phyloP scores from a whole-genome alignment of 495 filamentous ascomycete genomes.

The Daldinia concentrica region DNA sequence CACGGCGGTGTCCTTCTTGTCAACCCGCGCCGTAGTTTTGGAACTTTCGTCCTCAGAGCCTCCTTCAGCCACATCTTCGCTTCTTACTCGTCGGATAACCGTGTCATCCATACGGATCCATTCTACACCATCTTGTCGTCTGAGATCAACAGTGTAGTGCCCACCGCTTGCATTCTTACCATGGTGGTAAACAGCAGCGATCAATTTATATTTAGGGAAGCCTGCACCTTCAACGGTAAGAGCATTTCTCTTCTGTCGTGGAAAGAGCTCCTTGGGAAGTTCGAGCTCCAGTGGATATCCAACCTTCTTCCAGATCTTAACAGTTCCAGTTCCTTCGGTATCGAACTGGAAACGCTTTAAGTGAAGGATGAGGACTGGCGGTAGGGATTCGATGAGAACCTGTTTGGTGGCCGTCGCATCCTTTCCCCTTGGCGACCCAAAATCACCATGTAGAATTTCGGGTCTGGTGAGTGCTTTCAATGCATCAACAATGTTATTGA shows the following conservation, averaged over 20 bases:
- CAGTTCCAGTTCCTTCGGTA: slow-evolving; percentile 79
- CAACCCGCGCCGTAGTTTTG: slow-evolving; percentile 63
- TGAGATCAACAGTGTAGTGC: slow-evolving; percentile 96
- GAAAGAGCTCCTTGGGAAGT: slow-evolving; percentile 92
- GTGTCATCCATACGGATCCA: slow-evolving; percentile 98
- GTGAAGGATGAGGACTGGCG: slow-evolving; percentile 92
- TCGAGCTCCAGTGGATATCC: slow-evolving; percentile 95
- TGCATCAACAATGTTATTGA: slow-evolving; percentile 92
- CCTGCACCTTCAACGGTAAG: slow-evolving; percentile 67
- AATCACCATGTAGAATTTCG: slow-evolving; percentile 87
- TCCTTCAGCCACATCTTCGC: slow-evolving; percentile 90
- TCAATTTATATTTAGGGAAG: slow-evolving; percentile 82
- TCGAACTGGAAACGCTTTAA: slow-evolving; percentile 98
- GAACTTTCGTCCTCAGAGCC: slow-evolving; percentile 79
- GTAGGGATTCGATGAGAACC: slow-evolving; percentile 91
- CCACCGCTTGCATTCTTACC: slow-evolving; percentile 94
- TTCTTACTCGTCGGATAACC: slow-evolving; percentile 81
- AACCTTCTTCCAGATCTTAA: slow-evolving; percentile 99
- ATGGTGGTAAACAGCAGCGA: slow-evolving; percentile 95
- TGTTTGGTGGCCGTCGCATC: slow-evolving; percentile 87
- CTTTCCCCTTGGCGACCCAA: slow-evolving; percentile 81
- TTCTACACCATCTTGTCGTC: slow-evolving; percentile 89
- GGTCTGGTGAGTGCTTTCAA: slow-evolving; percentile 82
- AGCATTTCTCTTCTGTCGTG: slow-evolving; percentile 72
- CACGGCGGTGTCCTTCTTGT: slow-evolving; percentile 53